These are phyloP conservation scores for Escallonia herrerae DNA, from an alignment of 129 eudicot genomes.

Conservation along the genomic window DNA sequence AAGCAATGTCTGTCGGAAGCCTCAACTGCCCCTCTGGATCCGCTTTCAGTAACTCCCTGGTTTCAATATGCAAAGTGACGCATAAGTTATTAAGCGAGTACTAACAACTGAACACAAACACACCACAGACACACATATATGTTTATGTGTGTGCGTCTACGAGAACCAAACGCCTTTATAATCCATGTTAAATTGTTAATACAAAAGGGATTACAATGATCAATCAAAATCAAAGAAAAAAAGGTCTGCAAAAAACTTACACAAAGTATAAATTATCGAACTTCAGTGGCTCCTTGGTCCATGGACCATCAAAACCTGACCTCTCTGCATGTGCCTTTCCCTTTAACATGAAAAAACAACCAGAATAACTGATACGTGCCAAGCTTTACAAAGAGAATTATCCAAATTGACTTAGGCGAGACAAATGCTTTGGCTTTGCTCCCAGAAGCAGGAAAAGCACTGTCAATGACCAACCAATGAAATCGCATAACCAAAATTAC, in stretches of 20 bases:
- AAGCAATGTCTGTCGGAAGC: slow-evolving; percentile 74
- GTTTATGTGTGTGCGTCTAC: too few species aligned
- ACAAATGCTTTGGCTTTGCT: background rate
- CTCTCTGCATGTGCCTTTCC: slow-evolving; percentile 97
- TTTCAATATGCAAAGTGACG: too few species aligned
- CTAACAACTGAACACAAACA: too few species aligned
- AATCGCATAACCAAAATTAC: slow-evolving; percentile 32
- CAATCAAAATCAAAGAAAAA: slow-evolving; percentile 4
- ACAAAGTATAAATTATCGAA: slow-evolving; percentile 87
- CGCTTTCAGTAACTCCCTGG: too few species aligned
- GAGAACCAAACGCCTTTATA: too few species aligned
- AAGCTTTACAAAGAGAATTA: background rate
- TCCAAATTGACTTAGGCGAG: background rate
- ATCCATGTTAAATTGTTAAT: too few species aligned
- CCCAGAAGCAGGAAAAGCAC: slow-evolving; percentile 7
- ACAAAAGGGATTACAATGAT: too few species aligned
- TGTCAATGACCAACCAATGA: slow-evolving; percentile 9
- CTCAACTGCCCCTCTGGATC: slow-evolving; percentile 22
- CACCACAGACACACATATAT: too few species aligned
- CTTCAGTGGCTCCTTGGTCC: slow-evolving; percentile 88
- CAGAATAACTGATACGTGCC: slow-evolving; percentile 1
- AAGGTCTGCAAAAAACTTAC: slow-evolving; percentile 26
- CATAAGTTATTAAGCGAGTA: too few species aligned
- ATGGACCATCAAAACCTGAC: slow-evolving; percentile 95
- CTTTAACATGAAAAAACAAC: slow-evolving; percentile 29